Conservation (phyloP, 306 rosid species). For the Benincasa hispida region DNA sequence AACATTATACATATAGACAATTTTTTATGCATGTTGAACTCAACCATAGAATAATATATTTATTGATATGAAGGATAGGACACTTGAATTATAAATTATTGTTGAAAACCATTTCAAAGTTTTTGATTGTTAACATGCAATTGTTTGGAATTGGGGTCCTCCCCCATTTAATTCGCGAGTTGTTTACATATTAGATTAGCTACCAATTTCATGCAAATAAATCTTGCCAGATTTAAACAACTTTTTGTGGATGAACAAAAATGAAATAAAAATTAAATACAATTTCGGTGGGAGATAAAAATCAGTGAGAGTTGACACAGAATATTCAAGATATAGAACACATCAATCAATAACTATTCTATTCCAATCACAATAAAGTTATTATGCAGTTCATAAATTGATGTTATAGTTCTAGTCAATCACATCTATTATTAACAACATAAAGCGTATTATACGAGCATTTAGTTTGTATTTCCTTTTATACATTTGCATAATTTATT, state of each 20-base stretch:
- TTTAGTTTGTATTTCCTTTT: neutral
- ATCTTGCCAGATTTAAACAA: neutral
- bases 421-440: neutral
- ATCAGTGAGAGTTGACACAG: neutral
- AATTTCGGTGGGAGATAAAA: neutral
- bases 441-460: neutral
- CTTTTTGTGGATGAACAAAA: neutral
- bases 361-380: neutral
- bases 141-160: constrained; percentile 1
- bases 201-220: neutral
- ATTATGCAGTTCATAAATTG: neutral
- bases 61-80: neutral
- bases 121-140: neutral
- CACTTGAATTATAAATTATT: neutral
- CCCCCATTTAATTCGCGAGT: neutral
- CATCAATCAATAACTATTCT: neutral
- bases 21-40: too few relatives aligned
- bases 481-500: neutral
- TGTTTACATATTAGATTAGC: neutral
- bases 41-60: neutral
- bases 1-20: too few relatives aligned
- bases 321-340: neutral
- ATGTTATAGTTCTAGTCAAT: neutral
- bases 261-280: neutral
- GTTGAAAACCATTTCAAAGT: neutral